Evolutionary conservation across 305 asterid species (phyloP).

Genomic region (Nicotiana rustica): DNA sequence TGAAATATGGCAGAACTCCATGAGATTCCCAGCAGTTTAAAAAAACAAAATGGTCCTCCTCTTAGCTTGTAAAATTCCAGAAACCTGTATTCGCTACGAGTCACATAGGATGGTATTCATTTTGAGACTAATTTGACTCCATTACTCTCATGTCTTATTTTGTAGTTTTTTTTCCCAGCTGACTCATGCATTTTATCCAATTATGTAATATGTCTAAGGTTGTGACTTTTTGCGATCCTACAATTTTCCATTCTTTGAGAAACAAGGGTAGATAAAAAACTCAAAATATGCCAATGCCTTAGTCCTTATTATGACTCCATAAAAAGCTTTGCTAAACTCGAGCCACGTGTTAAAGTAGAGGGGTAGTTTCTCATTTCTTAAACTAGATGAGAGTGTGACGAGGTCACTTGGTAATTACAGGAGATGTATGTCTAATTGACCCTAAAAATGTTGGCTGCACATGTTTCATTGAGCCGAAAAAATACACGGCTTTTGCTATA

Average conservation of each 20-base stretch:
- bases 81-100: conserved; percentile 5
- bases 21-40: background rate
- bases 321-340: background rate
- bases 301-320: conserved; percentile 21
- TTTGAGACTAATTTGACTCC: background rate
- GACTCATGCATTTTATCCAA: conserved; percentile 10
- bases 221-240: background rate
- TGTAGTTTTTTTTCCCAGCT: background rate
- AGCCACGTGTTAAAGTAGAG: background rate
- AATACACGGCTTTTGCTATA: background rate
- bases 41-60: background rate
- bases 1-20: background rate
- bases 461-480: background rate
- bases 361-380: conserved; percentile 16
- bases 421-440: conserved; percentile 7
- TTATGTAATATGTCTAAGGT: background rate
- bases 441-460: background rate
- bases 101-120: background rate
- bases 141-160: background rate
- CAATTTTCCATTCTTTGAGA: background rate
- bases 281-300: conserved; percentile 1
- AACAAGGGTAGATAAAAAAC: background rate
- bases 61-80: background rate
- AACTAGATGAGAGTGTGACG: conserved; percentile 4
- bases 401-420: background rate